phyloP scores from a whole-genome alignment of 306 rosid genomes.

The Prunus padus region DNA sequence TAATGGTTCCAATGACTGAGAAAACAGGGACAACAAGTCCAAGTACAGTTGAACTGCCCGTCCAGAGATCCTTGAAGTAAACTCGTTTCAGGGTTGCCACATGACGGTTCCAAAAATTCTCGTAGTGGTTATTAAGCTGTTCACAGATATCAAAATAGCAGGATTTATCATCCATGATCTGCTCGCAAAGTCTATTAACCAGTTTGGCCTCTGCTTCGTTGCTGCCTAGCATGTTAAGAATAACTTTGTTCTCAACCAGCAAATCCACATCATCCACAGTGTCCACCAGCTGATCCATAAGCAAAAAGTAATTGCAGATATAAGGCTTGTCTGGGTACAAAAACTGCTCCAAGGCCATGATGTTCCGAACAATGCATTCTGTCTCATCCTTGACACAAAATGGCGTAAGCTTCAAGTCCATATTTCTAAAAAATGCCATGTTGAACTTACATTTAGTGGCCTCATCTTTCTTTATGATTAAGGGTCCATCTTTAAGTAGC shows the following conservation, averaged over 20 bases:
- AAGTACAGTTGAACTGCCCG: constrained; percentile 54
- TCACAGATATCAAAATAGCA: constrained; percentile 23
- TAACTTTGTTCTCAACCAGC: constrained; percentile 42
- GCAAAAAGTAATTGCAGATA: constrained; percentile 42
- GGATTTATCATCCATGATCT: constrained; percentile 29
- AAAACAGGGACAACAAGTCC: constrained; percentile 38
- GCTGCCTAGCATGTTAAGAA: constrained; percentile 47
- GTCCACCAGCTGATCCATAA: constrained; percentile 45
- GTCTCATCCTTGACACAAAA: background rate
- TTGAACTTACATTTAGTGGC: background rate
- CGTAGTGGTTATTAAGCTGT: constrained; percentile 36
- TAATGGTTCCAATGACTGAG: background rate
- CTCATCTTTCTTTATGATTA: background rate
- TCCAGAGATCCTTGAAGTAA: constrained; percentile 64
- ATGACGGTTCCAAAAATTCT: constrained; percentile 37
- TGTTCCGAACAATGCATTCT: constrained; percentile 33
- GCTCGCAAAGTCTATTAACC: constrained; percentile 37
- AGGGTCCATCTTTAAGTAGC: background rate
- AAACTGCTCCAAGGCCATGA: constrained; percentile 60
- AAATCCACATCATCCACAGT: constrained; percentile 45
- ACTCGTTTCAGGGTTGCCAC: constrained; percentile 46
- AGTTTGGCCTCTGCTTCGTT: constrained; percentile 40
- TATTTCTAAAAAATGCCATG: background rate
- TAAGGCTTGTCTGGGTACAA: constrained; percentile 38
- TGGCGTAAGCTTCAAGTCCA: background rate